Base-by-base conservation (phyloP, 768 basidiomycete genomes). In the Lactifluus hygrophoroides region DNA sequence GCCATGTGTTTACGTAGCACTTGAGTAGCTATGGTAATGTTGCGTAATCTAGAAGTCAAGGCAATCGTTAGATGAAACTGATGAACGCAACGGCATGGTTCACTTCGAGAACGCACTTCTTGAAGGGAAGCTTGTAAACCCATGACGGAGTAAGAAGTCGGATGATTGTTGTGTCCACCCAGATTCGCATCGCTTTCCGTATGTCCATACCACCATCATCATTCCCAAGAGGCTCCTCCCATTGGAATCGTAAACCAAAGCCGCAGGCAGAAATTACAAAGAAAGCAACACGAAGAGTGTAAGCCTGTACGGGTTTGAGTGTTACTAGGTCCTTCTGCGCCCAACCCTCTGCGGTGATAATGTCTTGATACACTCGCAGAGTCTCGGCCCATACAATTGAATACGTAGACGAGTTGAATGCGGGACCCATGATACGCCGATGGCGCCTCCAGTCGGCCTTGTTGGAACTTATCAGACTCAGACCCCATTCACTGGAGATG, bases 241-340 rank as follows among this genome's bases (percentile, higher is more conserved):
- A 49, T 11, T 5, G 38, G 38, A 44, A 58, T 5, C 42, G 23
- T 30, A 65, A 28, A 23, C 66, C 66, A 35, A 66, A 65, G 7
- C 65, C 64, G 46, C 59, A 65, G n/a, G 63, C 49, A 16, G 62
- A 50, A 45, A 64, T 66, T 5, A 64, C 59, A 32, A 65, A 58
- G 21, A 63, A 47, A 57, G n/a, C n/a, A n/a, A n/a, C n/a, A n/a
- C n/a, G n/a, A n/a, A n/a, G n/a, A n/a, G n/a, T n/a, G n/a, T n/a
- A 61, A 11, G 49, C 34, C 48, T 66, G 66, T 27, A 60, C 54
- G 17, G 52, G 43, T 14, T 37, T 16, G 27, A 63, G 44, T 3
- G 37, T 28, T 7, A 66, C 46, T 1, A 42, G 35, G 28, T 51
- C 51, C 42, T 53, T 58, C 42, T 21, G 35, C 14, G 54, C 34